Evolutionary conservation across 1,284 basidiomycete species (phyloP).

Genomic region (Volvariella volvacea): DNA sequence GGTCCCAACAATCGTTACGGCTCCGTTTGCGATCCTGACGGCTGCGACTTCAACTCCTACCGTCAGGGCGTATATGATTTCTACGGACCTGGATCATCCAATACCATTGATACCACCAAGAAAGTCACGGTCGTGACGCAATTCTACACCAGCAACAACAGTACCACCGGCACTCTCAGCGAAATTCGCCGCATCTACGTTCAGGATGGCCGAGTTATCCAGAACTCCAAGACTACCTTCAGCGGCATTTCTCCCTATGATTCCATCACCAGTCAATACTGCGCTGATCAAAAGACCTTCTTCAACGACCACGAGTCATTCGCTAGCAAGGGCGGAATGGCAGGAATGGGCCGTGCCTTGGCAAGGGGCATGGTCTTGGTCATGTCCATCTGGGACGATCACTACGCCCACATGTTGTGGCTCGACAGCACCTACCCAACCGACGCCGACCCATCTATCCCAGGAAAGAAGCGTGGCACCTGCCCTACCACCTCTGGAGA

Average conservation of each 20-base stretch:
- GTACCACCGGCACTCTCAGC: constrained; percentile 34
- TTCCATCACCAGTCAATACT: constrained; percentile 35
- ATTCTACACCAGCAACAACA: constrained; percentile 41
- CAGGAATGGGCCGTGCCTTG: constrained; percentile 27
- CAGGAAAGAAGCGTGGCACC: constrained; percentile 37
- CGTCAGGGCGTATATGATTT: constrained; percentile 43
- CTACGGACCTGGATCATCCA: constrained; percentile 31
- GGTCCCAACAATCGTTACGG: constrained; percentile 31
- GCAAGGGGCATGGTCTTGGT: constrained; percentile 35
- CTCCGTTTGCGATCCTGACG: constrained; percentile 40
- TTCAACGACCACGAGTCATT: constrained; percentile 41
- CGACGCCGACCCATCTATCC: constrained; percentile 19
- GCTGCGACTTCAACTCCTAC: constrained; percentile 53
- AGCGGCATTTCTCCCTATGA: constrained; percentile 29
- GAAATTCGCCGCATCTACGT: constrained; percentile 51
- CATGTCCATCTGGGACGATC: constrained; percentile 50
- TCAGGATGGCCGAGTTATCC: constrained; percentile 43
- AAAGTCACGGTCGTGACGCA: constrained; percentile 18
- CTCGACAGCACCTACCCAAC: constrained; percentile 35
- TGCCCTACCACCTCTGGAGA: constrained; percentile 42
- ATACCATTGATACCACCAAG: constrained; percentile 38
- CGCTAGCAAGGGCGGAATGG: constrained; percentile 34
- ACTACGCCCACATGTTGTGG: constrained; percentile 42
- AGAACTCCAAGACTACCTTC: constrained; percentile 40
- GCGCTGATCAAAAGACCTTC: constrained; percentile 31